Conservation (phyloP, 176 grass and related monocot genomes). For the maize (Zea mays) region DNA sequence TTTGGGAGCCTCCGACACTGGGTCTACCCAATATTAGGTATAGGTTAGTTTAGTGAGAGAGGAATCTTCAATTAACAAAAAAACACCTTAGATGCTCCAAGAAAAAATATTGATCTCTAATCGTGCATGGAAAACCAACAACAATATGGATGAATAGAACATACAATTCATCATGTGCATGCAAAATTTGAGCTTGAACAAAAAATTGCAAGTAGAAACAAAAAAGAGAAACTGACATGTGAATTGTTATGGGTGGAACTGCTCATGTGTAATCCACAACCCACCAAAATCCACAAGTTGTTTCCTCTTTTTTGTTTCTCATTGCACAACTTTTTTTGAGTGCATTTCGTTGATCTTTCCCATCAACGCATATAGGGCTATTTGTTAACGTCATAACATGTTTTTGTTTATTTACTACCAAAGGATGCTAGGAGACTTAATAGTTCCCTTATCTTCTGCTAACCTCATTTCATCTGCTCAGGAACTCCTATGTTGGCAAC, state of each 20-base stretch:
- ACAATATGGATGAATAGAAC: not conserved
- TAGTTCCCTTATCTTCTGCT: conserved; percentile 27
- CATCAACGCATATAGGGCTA: not conserved
- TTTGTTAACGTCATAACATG: conserved; percentile 26
- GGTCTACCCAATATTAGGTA: too few species aligned
- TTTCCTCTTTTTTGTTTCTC: not conserved
- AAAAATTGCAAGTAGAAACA: not conserved
- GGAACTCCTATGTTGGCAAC: conserved; percentile 91
- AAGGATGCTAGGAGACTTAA: not conserved
- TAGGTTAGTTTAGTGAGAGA: conserved; percentile 14
- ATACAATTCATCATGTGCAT: not conserved
- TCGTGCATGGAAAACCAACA: not conserved
- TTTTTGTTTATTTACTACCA: conserved; percentile 8
- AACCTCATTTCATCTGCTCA: conserved; percentile 49
- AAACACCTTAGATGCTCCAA: not conserved
- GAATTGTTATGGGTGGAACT: not conserved
- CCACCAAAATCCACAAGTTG: not conserved
- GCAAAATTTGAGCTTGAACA: not conserved
- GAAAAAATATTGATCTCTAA: not conserved
- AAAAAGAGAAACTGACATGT: not conserved
- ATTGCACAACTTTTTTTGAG: not conserved
- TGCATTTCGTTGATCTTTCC: not conserved
- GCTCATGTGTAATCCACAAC: not conserved
- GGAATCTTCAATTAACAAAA: not conserved
- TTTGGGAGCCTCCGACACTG: too few species aligned